These are phyloP conservation scores for Rhypophila decipiens DNA, from an alignment of 495 filamentous ascomycete genomes.

Conservation along the genomic window DNA sequence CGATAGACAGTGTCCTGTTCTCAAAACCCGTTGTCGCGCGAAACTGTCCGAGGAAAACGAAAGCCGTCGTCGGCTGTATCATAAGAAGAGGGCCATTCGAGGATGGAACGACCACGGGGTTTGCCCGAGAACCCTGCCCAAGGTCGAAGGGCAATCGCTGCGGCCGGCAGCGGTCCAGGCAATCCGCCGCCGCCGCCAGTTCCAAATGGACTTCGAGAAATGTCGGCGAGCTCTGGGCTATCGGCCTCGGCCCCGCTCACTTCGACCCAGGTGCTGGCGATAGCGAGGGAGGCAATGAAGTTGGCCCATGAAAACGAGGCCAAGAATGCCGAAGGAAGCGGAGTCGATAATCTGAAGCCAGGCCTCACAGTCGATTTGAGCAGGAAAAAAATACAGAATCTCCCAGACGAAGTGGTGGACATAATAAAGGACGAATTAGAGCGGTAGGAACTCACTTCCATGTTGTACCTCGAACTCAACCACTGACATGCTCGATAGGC, in stretches of 20 bases:
- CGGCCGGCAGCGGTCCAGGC: slow-evolving; percentile 22
- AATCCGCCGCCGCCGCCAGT: slow-evolving; percentile 26
- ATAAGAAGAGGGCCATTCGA: neutral
- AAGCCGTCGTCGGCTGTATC: neutral
- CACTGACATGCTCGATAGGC: slow-evolving; percentile 42
- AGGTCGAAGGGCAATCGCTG: slow-evolving; percentile 32
- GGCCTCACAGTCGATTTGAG: slow-evolving; percentile 83
- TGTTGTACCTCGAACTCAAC: neutral
- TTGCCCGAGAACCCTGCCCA: slow-evolving; percentile 35
- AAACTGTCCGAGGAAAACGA: no score
- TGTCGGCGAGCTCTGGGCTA: slow-evolving; percentile 26
- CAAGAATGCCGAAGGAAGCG: slow-evolving; percentile 60
- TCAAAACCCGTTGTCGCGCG: neutral
- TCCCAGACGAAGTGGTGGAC: slow-evolving; percentile 86
- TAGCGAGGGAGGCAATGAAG: slow-evolving; percentile 61
- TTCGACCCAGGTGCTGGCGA: slow-evolving; percentile 42
- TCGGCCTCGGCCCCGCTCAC: slow-evolving; percentile 38
- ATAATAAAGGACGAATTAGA: slow-evolving; percentile 90
- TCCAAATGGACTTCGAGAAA: slow-evolving; percentile 30
- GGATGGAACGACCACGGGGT: slow-evolving; percentile 30
- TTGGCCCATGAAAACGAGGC: slow-evolving; percentile 63
- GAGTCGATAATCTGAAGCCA: slow-evolving; percentile 65
- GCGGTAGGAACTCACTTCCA: slow-evolving; percentile 46
- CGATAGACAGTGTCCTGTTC: neutral
- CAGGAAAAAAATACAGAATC: slow-evolving; percentile 67